Conservation (phyloP, 352 stramenopile genomes). For the Pythium guiyangense region DNA sequence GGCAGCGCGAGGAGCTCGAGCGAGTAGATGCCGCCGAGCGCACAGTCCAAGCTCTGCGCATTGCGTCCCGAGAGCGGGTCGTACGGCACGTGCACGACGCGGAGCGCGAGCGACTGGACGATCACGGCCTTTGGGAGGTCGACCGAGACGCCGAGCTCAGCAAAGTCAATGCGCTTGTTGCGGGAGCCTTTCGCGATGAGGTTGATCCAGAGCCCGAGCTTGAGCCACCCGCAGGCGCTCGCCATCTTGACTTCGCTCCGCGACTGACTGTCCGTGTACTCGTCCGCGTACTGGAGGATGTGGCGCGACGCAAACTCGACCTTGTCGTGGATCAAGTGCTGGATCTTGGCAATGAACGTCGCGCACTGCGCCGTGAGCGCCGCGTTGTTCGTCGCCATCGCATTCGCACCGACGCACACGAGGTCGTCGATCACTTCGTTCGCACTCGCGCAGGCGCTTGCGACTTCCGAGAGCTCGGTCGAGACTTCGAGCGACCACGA, state of each 20-base stretch:
- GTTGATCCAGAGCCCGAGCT: slow-evolving; percentile 72
- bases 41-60: slow-evolving; percentile 31
- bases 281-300: slow-evolving; percentile 68
- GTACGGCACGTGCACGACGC: slow-evolving; percentile 58
- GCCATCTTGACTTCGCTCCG: slow-evolving; percentile 68
- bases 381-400: slow-evolving; percentile 48
- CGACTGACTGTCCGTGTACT: slow-evolving; percentile 53
- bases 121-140: slow-evolving; percentile 79
- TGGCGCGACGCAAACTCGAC: slow-evolving; percentile 59
- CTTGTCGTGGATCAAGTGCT: slow-evolving; percentile 55
- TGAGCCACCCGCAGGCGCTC: slow-evolving; percentile 35
- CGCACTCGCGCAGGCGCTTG: slow-evolving; percentile 45
- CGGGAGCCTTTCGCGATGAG: slow-evolving; percentile 66
- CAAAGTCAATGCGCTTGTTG: slow-evolving; percentile 76
- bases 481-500: slow-evolving; percentile 63
- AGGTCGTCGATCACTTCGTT: slow-evolving; percentile 61
- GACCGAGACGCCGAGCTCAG: slow-evolving; percentile 51
- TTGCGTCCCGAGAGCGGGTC: slow-evolving; percentile 32
- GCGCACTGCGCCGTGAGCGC: slow-evolving; percentile 31
- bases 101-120: slow-evolving; percentile 69
- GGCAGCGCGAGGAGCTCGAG: slow-evolving; percentile 70
- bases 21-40: slow-evolving; percentile 57
- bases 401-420: slow-evolving; percentile 45
- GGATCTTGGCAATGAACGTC: slow-evolving; percentile 45
- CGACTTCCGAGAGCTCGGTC: slow-evolving; percentile 39